Base-by-base conservation (phyloP, 2,329 filamentous ascomycete genomes). In the Penicillium crustosum region DNA sequence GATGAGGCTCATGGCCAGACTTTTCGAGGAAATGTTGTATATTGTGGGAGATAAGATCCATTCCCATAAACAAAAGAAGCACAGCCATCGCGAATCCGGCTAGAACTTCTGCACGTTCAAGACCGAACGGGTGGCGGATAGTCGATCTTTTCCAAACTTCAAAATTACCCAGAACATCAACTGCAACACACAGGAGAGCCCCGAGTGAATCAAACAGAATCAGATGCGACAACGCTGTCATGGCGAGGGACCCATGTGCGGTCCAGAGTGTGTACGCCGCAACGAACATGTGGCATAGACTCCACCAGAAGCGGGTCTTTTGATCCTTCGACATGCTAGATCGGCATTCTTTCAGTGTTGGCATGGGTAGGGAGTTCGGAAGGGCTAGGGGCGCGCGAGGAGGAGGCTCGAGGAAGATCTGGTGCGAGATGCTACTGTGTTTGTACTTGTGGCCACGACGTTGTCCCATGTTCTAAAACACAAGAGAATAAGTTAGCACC, bases 361-460 rank as follows among this genome's bases (percentile, higher is more conserved):
- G 94, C 38, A 97, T 89, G 0, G 94, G 94, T 0, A 99, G 84
- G 33, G 93, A 96, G 55, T 93, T 91, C 1, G 94, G 94, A 0
- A 99, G 85, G 38, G 93, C 89, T 25, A 96, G 85, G 4, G 94
- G 93, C 0, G 93, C 89, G 53, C 93, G 85, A 5, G 86, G 89
- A 0, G 92, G 88, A 7, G 94, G 94, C 73, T 97, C 92, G 67
- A 95, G 90, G 75, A 97, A 96, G 75, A 97, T 95, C 75, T 97
- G 93, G 73, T 97, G 93, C 21, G 91, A 96, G 57, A 99, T 89
- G 73, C 91, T 96, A 73, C 90, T 95, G 79, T 97, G 93, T 73
- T 97, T 96, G 82, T 99, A 99, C 74, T 94, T 92, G 79, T 99
- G 94, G 61, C 94, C 94, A 60, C 93, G 89, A 64, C 94, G 87